These are phyloP conservation scores for Corynespora cassiicola DNA, from an alignment of 2,329 filamentous ascomycete species.

Conservation along the genomic window DNA sequence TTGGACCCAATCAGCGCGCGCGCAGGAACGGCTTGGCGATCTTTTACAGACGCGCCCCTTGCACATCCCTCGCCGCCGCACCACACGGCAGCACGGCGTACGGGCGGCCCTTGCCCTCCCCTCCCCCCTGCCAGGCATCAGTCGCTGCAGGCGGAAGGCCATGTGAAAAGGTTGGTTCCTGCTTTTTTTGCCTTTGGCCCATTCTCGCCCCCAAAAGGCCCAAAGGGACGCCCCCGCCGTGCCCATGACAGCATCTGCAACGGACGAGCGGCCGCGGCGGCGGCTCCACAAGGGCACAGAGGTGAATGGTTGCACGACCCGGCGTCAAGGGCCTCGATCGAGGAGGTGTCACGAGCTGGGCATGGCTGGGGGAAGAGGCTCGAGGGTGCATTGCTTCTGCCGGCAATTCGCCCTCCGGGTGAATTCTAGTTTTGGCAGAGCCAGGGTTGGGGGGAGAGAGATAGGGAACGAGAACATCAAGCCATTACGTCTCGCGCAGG, in stretches of 20 bases:
- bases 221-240: conserved; percentile 10
- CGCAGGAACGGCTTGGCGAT: conserved; percentile 3
- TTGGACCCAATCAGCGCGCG: conserved; percentile 13
- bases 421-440: too few species aligned
- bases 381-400: conserved; percentile 5
- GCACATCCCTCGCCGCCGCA: conserved; percentile 7
- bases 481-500: conserved; percentile 7
- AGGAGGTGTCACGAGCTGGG: conserved; percentile 8
- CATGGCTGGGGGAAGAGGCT: conserved; percentile 7
- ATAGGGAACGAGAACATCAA: too few species aligned
- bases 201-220: too few species aligned
- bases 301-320: conserved; percentile 14
- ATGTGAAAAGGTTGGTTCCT: conserved; percentile 22
- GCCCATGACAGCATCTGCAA: conserved; percentile 8
- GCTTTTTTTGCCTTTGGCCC: conserved; percentile 10
- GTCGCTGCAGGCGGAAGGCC: conserved; percentile 5
- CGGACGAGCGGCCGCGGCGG: conserved; percentile 13
- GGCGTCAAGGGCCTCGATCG: conserved; percentile 4
- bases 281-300: too few species aligned
- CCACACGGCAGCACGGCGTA: too few species aligned
- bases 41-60: too few species aligned
- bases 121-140: conserved; percentile 27
- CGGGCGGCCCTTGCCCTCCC: too few species aligned
- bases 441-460: too few species aligned
- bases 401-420: conserved; percentile 7